Evolutionary conservation across 495 filamentous ascomycete genomes (phyloP).

Genomic region (Oidiodendron maius): DNA sequence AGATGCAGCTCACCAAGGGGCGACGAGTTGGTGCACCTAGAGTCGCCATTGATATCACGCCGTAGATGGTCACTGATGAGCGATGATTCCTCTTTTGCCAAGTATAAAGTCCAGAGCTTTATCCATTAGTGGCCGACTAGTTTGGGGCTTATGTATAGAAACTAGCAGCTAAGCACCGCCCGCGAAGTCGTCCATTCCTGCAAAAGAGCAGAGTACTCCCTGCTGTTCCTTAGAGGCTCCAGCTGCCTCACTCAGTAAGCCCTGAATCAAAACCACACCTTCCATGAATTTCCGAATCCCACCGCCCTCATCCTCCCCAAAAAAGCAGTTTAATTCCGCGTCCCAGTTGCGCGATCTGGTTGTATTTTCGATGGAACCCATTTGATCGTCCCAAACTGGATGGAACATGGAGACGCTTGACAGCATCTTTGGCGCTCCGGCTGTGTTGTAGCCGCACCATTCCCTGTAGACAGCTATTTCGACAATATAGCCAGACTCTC

Average conservation of each 20-base stretch:
- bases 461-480: slow-evolving; percentile 51
- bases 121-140: too few species aligned
- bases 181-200: background rate
- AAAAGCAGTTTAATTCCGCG: slow-evolving; percentile 38
- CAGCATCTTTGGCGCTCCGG: slow-evolving; percentile 11
- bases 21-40: too few species aligned
- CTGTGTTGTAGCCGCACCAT: slow-evolving; percentile 29
- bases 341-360: slow-evolving; percentile 30
- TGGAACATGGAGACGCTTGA: slow-evolving; percentile 47
- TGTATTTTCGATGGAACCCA: slow-evolving; percentile 21
- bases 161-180: background rate
- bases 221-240: background rate
- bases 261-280: background rate
- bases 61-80: too few species aligned
- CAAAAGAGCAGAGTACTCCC: background rate
- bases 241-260: slow-evolving; percentile 5
- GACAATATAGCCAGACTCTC: slow-evolving; percentile 44
- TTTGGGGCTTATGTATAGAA: background rate
- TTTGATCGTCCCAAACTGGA: slow-evolving; percentile 35
- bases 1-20: background rate
- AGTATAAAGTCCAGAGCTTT: too few species aligned
- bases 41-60: too few species aligned
- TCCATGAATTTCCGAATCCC: background rate
- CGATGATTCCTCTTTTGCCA: too few species aligned
- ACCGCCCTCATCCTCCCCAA: slow-evolving; percentile 17